Conservation (phyloP, 2,329 filamentous ascomycete genomes). For the Aspergillus tamarii region DNA sequence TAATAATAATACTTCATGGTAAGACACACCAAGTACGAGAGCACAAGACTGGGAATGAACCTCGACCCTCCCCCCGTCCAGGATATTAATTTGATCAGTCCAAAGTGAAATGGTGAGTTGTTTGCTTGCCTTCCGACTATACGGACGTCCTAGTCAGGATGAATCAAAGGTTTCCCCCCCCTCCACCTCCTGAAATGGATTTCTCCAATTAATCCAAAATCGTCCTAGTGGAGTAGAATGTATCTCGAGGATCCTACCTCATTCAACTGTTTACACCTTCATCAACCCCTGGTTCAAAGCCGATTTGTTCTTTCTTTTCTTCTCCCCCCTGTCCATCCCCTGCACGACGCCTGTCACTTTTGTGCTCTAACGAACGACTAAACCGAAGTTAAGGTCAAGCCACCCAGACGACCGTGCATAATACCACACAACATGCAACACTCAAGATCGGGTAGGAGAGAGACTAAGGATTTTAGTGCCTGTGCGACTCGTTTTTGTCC, state of each 20-base stretch:
- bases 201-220: not conserved
- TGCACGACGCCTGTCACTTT: conserved; percentile 8
- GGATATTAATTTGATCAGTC: conserved; percentile 9
- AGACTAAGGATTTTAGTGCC: not conserved
- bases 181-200: no score
- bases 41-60: not conserved
- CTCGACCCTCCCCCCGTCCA: not conserved
- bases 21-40: not conserved
- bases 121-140: not conserved
- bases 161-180: not conserved
- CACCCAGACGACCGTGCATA: not conserved
- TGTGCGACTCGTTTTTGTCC: not conserved
- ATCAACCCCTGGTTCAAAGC: not conserved
- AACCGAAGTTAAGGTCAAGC: conserved; percentile 2
- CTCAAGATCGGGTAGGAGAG: not conserved
- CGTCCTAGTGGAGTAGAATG: not conserved
- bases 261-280: not conserved
- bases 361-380: not conserved
- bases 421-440: not conserved
- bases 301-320: conserved; percentile 5
- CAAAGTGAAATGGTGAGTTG: conserved; percentile 6
- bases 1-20: not conserved
- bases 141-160: not conserved
- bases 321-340: not conserved
- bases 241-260: not conserved